Conservation (phyloP, 345 rosid species). For the Ailanthus altissimus region DNA sequence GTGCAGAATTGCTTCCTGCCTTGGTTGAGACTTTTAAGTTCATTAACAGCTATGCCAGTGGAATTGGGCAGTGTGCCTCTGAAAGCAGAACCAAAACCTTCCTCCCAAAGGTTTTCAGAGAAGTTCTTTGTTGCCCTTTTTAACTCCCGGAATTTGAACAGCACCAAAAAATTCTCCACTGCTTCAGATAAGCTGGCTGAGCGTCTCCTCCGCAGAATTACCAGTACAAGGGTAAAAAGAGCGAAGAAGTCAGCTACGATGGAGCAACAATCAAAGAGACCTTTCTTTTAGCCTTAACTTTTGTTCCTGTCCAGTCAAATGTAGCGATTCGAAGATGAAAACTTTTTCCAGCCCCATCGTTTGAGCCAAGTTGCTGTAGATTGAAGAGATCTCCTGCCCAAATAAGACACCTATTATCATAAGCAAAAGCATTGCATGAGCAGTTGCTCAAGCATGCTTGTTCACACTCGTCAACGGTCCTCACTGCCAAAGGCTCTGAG, state of each 20-base stretch:
- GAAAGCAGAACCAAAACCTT: conserved; percentile 31
- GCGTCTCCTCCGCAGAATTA: conserved; percentile 18
- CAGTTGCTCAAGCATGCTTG: conserved; percentile 25
- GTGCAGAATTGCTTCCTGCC: conserved; percentile 28
- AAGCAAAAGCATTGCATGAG: conserved; percentile 35
- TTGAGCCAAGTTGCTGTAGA: not conserved
- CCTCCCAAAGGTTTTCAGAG: conserved; percentile 25
- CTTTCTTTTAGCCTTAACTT: not conserved
- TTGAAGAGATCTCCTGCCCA: conserved; percentile 24
- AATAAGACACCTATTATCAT: conserved; percentile 16
- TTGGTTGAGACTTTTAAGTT: conserved; percentile 17
- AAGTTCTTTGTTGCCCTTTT: conserved; percentile 23
- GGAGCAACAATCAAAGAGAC: conserved; percentile 8
- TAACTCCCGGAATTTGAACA: conserved; percentile 6
- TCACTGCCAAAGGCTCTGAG: not conserved
- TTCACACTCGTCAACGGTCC: conserved; percentile 17
- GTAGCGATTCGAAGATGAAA: too few species aligned
- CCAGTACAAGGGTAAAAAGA: not conserved
- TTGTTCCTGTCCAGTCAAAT: too few species aligned
- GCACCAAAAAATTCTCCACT: conserved; percentile 15
- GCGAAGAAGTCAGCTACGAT: not conserved
- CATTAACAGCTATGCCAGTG: conserved; percentile 21
- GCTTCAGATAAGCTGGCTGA: not conserved
- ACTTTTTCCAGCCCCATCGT: not conserved
- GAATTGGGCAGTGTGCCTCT: too few species aligned